Conservation (phyloP, 305 asterid genomes). For the Fraxinus velutina region DNA sequence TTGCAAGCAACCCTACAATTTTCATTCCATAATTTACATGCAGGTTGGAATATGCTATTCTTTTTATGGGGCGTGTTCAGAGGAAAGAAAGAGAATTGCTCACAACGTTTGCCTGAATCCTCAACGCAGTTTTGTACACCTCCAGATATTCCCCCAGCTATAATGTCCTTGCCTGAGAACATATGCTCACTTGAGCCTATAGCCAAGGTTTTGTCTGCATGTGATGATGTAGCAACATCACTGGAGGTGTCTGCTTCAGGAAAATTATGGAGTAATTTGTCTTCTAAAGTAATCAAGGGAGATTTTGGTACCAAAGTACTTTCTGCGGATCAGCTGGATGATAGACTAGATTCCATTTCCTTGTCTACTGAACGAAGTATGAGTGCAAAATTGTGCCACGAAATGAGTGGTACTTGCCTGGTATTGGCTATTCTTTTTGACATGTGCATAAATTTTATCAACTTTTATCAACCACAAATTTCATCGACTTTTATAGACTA, state of each 20-base stretch:
- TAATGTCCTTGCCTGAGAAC: slow-evolving; percentile 55
- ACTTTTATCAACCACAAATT: background rate
- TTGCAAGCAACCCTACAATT: slow-evolving; percentile 15
- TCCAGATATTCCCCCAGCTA: slow-evolving; percentile 48
- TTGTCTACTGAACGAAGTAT: slow-evolving; percentile 31
- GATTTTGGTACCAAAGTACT: slow-evolving; percentile 33
- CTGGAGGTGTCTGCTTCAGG: slow-evolving; percentile 39
- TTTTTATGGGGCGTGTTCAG: slow-evolving; percentile 92
- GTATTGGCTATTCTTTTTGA: slow-evolving; percentile 34
- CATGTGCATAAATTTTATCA: slow-evolving; percentile 1
- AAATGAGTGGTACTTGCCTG: slow-evolving; percentile 36
- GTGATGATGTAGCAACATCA: slow-evolving; percentile 31
- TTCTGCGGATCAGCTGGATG: slow-evolving; percentile 37
- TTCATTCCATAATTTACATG: slow-evolving; percentile 26
- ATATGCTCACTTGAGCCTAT: slow-evolving; percentile 45
- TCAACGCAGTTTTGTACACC: slow-evolving; percentile 34
- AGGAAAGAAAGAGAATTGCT: slow-evolving; percentile 53
- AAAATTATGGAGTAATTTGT: slow-evolving; percentile 29
- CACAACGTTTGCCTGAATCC: slow-evolving; percentile 38
- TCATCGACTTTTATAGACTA: background rate
- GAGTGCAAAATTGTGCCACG: slow-evolving; percentile 34
- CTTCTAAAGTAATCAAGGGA: slow-evolving; percentile 34
- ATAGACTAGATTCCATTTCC: slow-evolving; percentile 33
- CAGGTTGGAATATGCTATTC: slow-evolving; percentile 90
- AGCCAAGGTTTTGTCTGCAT: slow-evolving; percentile 29